Evolutionary conservation across 345 rosid species (phyloP), one percentile per base, ranked within the genome.

Genomic region (Moricandia moricandioides): DNA sequence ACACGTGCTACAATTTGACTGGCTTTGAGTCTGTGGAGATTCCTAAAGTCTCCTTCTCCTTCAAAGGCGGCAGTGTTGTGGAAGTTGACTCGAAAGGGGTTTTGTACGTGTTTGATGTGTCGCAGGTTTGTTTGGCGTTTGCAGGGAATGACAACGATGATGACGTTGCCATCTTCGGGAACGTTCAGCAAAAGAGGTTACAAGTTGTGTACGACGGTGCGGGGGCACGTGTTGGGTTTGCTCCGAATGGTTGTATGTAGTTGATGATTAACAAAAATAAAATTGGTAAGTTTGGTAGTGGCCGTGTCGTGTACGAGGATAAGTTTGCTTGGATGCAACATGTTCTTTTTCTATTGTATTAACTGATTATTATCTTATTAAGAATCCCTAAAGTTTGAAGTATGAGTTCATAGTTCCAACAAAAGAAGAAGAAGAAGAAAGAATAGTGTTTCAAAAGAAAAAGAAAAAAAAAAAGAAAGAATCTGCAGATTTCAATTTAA

Each of bases 111-210:
- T 43, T n/a, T 11, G 14, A 12, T 0, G 0, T 0, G 16, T 72
- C 91, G 1, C 85, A 85, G 27, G 87, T 89, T 58, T 93, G 98
- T 68, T 74, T 93, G 56, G 98, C 91, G 4, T 89, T 93, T 45
- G 96, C 96, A 0, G 83, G 65, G 12, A 89, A 84, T 60, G 55
- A 69, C 9, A 82, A 84, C 8, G 86, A 85, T 13, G 30, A 27
- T 0, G 72, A 77, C 5, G 74, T 65, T 2, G 77, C 75, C 2
- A 91, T 90, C 3, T 84, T 86, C 2, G 98, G 98, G 57, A 93
- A 86, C 67, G 81, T 75, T 63, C 97, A 91, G 80, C 98, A 93
- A 30, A 55, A 69, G 69, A 88, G 86, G 3, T 4, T 91, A 9
- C 82, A 88, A 70, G 88, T 91, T 27, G 89, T 87, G 0, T 83